Percentiles rank a stretch among this genome's conserved stretches.
Conservation (phyloP, 2,329 filamentous ascomycete species). For the Metarhizium humberi region DNA sequence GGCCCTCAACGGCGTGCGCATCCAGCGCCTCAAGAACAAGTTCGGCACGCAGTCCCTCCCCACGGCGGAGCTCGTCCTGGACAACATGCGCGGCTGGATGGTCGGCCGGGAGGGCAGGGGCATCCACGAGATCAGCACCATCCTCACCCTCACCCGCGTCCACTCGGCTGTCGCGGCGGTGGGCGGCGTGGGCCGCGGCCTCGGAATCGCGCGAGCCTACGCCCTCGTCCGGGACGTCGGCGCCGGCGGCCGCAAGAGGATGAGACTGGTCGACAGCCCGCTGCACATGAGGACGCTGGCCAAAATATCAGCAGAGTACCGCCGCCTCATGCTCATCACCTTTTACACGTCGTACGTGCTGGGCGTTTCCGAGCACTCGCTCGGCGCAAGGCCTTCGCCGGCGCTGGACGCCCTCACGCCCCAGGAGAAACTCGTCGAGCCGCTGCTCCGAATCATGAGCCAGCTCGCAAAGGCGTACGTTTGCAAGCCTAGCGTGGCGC, state of each 20-base stretch:
- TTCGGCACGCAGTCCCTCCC: constrained; percentile 61
- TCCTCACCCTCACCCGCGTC: constrained; percentile 58
- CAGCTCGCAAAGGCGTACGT: constrained; percentile 52
- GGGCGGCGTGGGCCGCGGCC: constrained; percentile 43
- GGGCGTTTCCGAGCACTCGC: constrained; percentile 41
- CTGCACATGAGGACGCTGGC: constrained; percentile 52
- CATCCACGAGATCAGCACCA: constrained; percentile 56
- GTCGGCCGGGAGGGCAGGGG: constrained; percentile 59
- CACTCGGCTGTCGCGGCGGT: constrained; percentile 45
- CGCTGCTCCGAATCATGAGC: constrained; percentile 47
- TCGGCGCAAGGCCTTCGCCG: constrained; percentile 6
- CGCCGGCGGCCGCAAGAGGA: constrained; percentile 30
- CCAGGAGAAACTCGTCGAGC: constrained; percentile 20
- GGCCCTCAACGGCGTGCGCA: constrained; percentile 56
- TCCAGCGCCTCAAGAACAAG: constrained; percentile 64
- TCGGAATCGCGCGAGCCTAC: constrained; percentile 49
- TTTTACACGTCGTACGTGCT: constrained; percentile 45
- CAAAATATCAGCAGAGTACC: constrained; percentile 44
- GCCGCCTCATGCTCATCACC: constrained; percentile 44
- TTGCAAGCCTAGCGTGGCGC: constrained; percentile 38
- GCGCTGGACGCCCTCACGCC: constrained; percentile 23
- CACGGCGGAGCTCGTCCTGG: constrained; percentile 61
- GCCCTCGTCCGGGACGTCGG: constrained; percentile 46
- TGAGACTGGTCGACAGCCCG: constrained; percentile 39
- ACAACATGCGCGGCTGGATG: constrained; percentile 54